Evolutionary conservation across 2,329 filamentous ascomycete species (phyloP).

Genomic region (Stachybotrys echinatus): DNA sequence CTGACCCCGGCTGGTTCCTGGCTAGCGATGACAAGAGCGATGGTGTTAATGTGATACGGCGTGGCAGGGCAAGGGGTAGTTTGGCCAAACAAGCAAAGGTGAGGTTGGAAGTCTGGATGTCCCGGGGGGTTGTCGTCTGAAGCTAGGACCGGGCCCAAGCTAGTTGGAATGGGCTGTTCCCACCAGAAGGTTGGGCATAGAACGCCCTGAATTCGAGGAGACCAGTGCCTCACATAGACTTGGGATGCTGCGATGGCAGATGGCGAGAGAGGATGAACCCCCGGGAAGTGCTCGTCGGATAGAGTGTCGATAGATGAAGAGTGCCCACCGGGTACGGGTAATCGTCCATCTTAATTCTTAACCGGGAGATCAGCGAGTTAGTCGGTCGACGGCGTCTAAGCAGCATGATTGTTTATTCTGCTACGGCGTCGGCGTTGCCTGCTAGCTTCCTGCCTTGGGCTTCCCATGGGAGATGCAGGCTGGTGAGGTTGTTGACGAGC

Average conservation of each 20-base stretch:
- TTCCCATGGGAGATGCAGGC: not conserved
- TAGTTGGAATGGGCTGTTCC: not conserved
- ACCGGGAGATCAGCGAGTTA: too few relatives aligned
- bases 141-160: too few relatives aligned
- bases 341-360: not conserved
- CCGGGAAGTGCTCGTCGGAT: not conserved
- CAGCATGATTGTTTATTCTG: too few relatives aligned
- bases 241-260: not conserved
- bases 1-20: not conserved
- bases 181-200: not conserved
- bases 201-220: not conserved
- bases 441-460: too few relatives aligned
- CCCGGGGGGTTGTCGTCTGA: too few relatives aligned
- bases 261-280: not conserved
- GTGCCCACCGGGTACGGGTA: not conserved
- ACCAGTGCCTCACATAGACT: not conserved
- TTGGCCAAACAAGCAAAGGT: not conserved
- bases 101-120: not conserved
- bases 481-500: not conserved
- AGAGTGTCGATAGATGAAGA: not conserved
- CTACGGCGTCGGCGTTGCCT: too few relatives aligned
- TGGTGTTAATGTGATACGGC: not conserved
- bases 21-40: not conserved
- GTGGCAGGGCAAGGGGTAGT: not conserved
- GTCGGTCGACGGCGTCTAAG: too few relatives aligned